Evolutionary conservation across 768 basidiomycete species (phyloP), one percentile per base, ranked within the genome.

Genomic region (Cystoderma amianthinum): DNA sequence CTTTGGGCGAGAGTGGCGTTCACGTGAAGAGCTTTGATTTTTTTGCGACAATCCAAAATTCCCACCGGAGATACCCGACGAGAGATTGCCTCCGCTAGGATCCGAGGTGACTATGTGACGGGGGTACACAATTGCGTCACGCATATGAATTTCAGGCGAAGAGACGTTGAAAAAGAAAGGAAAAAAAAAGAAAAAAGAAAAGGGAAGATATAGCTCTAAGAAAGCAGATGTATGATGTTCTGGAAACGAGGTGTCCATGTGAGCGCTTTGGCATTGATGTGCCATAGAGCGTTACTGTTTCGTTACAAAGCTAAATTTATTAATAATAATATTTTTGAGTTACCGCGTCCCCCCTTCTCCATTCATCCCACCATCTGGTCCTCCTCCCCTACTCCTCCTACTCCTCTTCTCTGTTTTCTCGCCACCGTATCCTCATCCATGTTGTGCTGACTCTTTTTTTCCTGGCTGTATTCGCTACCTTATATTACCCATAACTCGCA

Each of bases 361-460:
- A 36, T 36, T 44, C 45, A 21, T 18, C 21, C 21, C 17, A 24
- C 41, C 24, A 38, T 39, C 32, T 42, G 44, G 45, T 23, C 41
- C 39, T 24, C 48, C 48, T 55, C 48, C 58, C 54, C 56, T 56
- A 44, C 50, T 45, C 51, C 40, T 38, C 48, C 43, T 16, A 35
- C 45, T 36, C 46, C 37, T 32, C 45, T 35, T 45, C 44, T 39
- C 42, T 42, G 47, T 43, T 36, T 32, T 43, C 45, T 45, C 52
- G 42, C 51, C 49, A 28, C 44, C 32, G 10, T 35, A 5, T 23
- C 43, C 47, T 57, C 55, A 7, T 16, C 34, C 60, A 62, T 63
- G 60, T 56, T 56, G 51, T 55, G 48, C 47, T 59, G 53, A 45
- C 43, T 50, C 44, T 42, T 48, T 43, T 49, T 43, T 44, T 50